These are phyloP conservation scores for Rhodamnia argentea DNA, from an alignment of 345 rosid genomes.

Conservation along the genomic window DNA sequence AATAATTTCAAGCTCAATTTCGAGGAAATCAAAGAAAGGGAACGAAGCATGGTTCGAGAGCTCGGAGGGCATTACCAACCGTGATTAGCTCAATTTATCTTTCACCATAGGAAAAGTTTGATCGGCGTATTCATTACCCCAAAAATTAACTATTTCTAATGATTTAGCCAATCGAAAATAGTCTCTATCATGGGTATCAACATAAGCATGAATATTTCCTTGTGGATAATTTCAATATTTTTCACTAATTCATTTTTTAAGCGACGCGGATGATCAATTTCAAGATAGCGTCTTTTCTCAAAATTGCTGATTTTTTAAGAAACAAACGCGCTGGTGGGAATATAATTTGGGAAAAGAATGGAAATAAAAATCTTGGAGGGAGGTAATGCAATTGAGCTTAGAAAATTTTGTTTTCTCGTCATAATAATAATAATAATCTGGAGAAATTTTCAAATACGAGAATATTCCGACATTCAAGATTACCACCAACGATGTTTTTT, in stretches of 20 bases:
- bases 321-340: background rate
- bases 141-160: background rate
- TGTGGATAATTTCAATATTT: no score
- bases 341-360: no score
- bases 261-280: no score
- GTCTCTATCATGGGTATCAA: no score
- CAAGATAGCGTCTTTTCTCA: no score
- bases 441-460: background rate
- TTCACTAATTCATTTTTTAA: no score
- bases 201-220: no score
- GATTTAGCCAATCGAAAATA: no score
- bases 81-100: background rate
- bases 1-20: background rate
- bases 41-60: rapidly evolving
- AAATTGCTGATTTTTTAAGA: no score
- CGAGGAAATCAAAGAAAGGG: background rate
- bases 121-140: background rate
- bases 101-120: background rate
- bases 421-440: background rate
- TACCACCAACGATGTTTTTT: background rate
- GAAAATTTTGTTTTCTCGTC: background rate
- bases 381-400: background rate
- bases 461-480: background rate
- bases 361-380: background rate
- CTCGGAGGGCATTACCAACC: background rate